Evolutionary conservation across 257 asterid genomes (phyloP).

Genomic region (Ballota nigra): DNA sequence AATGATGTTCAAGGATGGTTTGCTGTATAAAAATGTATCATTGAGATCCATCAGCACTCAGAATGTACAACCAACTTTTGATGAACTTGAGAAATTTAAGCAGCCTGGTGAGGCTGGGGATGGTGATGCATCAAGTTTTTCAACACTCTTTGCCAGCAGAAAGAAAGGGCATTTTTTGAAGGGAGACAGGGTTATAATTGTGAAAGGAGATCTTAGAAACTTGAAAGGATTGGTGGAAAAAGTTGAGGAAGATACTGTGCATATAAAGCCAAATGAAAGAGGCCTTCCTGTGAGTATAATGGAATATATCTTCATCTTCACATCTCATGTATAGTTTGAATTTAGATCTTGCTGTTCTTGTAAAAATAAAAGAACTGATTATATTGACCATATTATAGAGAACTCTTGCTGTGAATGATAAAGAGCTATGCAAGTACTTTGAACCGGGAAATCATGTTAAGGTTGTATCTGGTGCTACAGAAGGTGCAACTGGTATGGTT

Average conservation of each 20-base stretch:
- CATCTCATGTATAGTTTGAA: constrained; percentile 4
- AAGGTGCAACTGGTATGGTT: constrained; percentile 99
- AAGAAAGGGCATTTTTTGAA: constrained; percentile 96
- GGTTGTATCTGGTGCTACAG: constrained; percentile 87
- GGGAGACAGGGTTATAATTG: constrained; percentile 88
- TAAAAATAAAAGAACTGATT: not conserved
- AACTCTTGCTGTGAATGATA: constrained; percentile 81
- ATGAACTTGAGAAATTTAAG: constrained; percentile 93
- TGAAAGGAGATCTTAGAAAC: constrained; percentile 89
- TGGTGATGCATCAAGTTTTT: constrained; percentile 74
- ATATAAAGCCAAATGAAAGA: constrained; percentile 76
- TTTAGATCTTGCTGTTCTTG: not conserved
- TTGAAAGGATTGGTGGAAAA: constrained; percentile 88
- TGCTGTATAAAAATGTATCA: constrained; percentile 75
- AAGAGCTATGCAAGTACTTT: constrained; percentile 92
- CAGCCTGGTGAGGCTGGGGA: constrained; percentile 79
- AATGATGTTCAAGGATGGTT: constrained; percentile 95
- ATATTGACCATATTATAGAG: constrained; percentile 39
- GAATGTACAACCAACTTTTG: constrained; percentile 85
- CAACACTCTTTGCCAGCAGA: constrained; percentile 80
- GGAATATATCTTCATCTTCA: constrained; percentile 4
- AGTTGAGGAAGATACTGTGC: constrained; percentile 95
- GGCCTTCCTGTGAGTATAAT: constrained; percentile 63
- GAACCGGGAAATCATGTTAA: constrained; percentile 95
- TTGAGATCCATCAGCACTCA: constrained; percentile 80